phyloP scores from a whole-genome alignment of 805 yeast species.

The Saccharomycopsis fodiens region DNA sequence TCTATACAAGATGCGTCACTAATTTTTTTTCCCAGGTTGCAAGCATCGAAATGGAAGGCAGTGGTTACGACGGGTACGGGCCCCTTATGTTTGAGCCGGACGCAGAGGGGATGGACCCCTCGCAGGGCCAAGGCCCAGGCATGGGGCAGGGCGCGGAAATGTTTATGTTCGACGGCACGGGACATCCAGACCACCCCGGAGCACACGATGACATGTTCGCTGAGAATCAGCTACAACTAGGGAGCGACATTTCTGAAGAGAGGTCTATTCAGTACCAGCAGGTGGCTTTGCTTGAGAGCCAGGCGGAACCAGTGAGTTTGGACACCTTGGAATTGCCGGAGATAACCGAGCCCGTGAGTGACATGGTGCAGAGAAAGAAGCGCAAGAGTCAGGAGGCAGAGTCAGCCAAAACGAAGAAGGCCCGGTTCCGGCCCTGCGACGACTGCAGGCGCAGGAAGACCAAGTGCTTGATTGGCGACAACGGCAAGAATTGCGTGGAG shows the following conservation, averaged over 20 bases:
- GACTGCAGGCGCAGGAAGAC: constrained; percentile 33
- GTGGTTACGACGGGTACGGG: background rate
- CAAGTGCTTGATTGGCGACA: constrained; percentile 26
- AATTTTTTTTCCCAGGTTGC: background rate
- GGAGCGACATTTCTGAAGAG: background rate
- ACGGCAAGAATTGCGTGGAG: constrained; percentile 24
- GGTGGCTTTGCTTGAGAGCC: background rate
- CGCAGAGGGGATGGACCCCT: background rate
- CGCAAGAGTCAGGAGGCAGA: background rate
- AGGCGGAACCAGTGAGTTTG: constrained; percentile 18
- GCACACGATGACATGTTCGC: background rate
- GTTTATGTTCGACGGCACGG: background rate
- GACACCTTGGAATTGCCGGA: constrained; percentile 20
- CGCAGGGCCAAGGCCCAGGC: no score
- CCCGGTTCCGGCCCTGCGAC: constrained; percentile 31
- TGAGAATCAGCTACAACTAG: background rate
- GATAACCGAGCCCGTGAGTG: background rate
- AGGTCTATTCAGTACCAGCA: background rate
- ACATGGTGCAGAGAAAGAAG: background rate
- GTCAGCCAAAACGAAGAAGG: constrained; percentile 7
- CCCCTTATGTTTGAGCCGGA: background rate
- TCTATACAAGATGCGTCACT: background rate
- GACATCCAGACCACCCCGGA: background rate
- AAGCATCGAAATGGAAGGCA: background rate
- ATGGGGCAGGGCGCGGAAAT: background rate